Evolutionary conservation across 352 stramenopile species (phyloP).

Genomic region (Pythium angustatum): DNA sequence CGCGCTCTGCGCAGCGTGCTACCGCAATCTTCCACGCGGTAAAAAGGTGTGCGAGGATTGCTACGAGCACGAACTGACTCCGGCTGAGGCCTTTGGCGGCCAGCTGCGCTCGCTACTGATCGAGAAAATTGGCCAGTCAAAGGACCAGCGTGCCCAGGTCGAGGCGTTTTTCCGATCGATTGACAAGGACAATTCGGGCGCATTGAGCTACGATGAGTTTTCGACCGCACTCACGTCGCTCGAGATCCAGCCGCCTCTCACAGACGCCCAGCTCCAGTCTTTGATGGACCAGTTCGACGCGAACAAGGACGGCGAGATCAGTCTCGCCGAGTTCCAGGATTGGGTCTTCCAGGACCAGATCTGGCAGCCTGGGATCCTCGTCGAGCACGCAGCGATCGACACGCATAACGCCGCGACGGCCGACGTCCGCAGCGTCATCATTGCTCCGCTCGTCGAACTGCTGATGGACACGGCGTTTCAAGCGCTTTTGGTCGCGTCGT

Average conservation of each 20-base stretch:
- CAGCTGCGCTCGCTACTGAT: slow-evolving; percentile 66
- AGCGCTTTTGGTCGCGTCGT: slow-evolving; percentile 37
- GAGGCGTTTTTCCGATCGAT: slow-evolving; percentile 58
- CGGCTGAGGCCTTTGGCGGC: slow-evolving; percentile 51
- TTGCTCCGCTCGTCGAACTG: slow-evolving; percentile 40
- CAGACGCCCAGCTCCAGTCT: slow-evolving; percentile 41
- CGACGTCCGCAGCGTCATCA: slow-evolving; percentile 36
- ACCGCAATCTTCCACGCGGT: slow-evolving; percentile 37
- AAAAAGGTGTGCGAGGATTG: slow-evolving; percentile 77
- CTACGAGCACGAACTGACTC: slow-evolving; percentile 61
- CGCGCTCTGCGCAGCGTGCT: slow-evolving; percentile 60
- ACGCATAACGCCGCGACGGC: slow-evolving; percentile 7
- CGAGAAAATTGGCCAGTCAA: slow-evolving; percentile 54
- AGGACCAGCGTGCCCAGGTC: slow-evolving; percentile 36
- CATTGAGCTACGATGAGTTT: slow-evolving; percentile 63
- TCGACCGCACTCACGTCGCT: slow-evolving; percentile 45
- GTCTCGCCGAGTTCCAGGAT: slow-evolving; percentile 58
- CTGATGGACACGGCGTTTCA: slow-evolving; percentile 46
- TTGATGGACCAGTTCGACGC: slow-evolving; percentile 69
- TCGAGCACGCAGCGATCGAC: slow-evolving; percentile 4
- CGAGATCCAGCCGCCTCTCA: slow-evolving; percentile 57
- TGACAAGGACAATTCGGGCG: slow-evolving; percentile 62
- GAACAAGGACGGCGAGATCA: slow-evolving; percentile 71
- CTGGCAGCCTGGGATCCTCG: slow-evolving; percentile 35
- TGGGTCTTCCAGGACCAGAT: slow-evolving; percentile 71